Base-by-base conservation (phyloP, 2,329 filamentous ascomycete genomes). In the Acrocalymma vagum region DNA sequence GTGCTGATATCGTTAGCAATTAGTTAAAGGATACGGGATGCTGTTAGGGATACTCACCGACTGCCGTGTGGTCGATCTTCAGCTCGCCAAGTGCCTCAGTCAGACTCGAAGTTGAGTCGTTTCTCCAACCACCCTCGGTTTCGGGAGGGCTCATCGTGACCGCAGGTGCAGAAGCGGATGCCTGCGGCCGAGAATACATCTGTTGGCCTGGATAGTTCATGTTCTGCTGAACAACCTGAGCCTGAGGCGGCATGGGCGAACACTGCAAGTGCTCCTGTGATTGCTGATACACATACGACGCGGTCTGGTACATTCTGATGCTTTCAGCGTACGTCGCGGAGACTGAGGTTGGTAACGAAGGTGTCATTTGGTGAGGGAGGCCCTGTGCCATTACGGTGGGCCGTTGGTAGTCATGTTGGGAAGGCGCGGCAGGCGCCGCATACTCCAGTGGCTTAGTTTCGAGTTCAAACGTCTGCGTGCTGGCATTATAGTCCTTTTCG, bases 51-150 rank as follows among this genome's bases (percentile, higher is more conserved):
- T 11, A 51, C 83, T 71, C 78, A 94, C 89, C 91, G 66, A 91
- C 87, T 47, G 91, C 93, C 26, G 84, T 86, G 62, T 93, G 88
- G 47, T 95, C 87, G 58, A 97, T 90, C 61, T 89, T 92, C 10
- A 97, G 77, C 27, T 90, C 87, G 6, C 93, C 93, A 25, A 97
- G 77, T 9, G 94, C 83, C 60, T 95, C 88, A 9, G 86, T 84
- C 3, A 96, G 78, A 58, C 88, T 86, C 25, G 86, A 81, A 38
- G 87, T 52, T 11, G 63, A 56, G 24, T 70, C 67, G 27, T 56
- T 67, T 27, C 64, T 61, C 68, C 68, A 71, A 15, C 55, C 50
- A 10, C 57, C 55, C 36, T 70, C 84, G 45, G 87, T 87, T 24
- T 82, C 67, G 5, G 67, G 56, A 9, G 68, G 60, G 11, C 61